phyloP scores from a whole-genome alignment of 2,329 filamentous ascomycete genomes.

The Fusarium transvaalense region DNA sequence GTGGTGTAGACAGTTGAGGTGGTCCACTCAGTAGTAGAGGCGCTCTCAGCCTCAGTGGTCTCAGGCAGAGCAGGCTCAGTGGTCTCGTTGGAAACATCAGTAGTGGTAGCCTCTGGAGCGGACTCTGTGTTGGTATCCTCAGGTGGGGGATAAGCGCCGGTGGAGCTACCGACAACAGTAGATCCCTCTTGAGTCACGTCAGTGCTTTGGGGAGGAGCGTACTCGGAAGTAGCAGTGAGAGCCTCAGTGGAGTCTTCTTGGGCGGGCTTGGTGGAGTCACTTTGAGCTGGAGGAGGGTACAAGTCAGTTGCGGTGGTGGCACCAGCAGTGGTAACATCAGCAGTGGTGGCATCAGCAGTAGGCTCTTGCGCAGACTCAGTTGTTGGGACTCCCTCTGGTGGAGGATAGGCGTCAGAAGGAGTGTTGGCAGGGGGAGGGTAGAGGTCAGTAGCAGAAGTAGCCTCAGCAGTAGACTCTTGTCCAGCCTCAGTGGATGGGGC shows the following conservation, averaged over 20 bases:
- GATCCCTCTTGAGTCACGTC: conserved; percentile 26
- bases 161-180: conserved; percentile 17
- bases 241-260: conserved; percentile 26
- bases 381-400: background rate
- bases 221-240: conserved; percentile 22
- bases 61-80: conserved; percentile 8
- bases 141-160: conserved; percentile 21
- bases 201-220: conserved; percentile 19
- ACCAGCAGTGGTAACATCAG: conserved; percentile 5
- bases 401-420: conserved; percentile 5
- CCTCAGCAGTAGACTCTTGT: background rate
- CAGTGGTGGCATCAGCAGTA: conserved; percentile 1
- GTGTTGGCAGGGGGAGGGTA: background rate
- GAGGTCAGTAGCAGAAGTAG: background rate
- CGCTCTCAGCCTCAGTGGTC: background rate
- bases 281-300: conserved; percentile 24
- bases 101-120: conserved; percentile 3
- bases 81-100: conserved; percentile 14
- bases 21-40: conserved; percentile 26
- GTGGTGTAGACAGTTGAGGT: conserved; percentile 45
- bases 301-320: conserved; percentile 11
- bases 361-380: conserved; percentile 1
- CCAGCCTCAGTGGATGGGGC: conserved; percentile 3
- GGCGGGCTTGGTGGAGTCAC: conserved; percentile 18
- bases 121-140: conserved; percentile 12